A percentile compares a stretch with the other conserved stretches of the same genome.
Evolutionary conservation across 1,284 basidiomycete genomes (phyloP).

Genomic region (Rhodotorula sp.): DNA sequence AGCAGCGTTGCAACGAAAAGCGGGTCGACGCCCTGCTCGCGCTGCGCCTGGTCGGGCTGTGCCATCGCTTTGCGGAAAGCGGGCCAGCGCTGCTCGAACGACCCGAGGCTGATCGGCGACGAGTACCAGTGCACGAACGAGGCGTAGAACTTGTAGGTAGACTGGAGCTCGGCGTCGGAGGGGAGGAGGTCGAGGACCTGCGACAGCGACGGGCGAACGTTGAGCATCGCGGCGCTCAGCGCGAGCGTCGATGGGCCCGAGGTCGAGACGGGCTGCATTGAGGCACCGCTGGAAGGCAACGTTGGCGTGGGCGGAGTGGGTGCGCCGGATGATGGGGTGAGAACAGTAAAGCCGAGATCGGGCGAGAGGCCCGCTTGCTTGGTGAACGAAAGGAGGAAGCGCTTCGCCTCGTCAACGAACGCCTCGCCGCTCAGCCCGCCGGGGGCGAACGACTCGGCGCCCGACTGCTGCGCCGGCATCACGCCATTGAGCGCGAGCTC

Average conservation of each 20-base stretch:
- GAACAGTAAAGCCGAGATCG: constrained; percentile 1
- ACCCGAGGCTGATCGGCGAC: not conserved
- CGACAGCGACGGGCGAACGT: not conserved
- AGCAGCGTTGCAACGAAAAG: constrained; percentile 18
- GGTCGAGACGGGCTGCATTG: not conserved
- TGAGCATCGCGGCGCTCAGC: not conserved
- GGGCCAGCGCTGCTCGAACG: constrained; percentile 6
- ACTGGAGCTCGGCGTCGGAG: not conserved
- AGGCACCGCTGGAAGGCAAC: too few species aligned
- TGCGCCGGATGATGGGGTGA: constrained; percentile 8
- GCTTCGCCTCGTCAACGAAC: constrained; percentile 22
- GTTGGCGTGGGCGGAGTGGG: not conserved
- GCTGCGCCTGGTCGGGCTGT: not conserved
- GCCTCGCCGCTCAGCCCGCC: not conserved
- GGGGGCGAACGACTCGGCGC: constrained; percentile 9
- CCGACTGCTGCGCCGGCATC: constrained; percentile 9
- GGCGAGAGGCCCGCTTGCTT: not conserved
- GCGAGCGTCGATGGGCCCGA: constrained; percentile 3
- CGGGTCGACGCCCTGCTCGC: constrained; percentile 14
- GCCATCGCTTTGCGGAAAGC: not conserved
- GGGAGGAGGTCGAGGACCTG: constrained; percentile 5
- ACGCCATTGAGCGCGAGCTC: constrained; percentile 22
- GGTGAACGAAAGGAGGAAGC: not conserved
- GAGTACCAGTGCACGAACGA: constrained; percentile 12
- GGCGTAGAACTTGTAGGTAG: constrained; percentile 8